Conservation (phyloP, 169 alveolate genomes). For the Eimeria tenella region DNA sequence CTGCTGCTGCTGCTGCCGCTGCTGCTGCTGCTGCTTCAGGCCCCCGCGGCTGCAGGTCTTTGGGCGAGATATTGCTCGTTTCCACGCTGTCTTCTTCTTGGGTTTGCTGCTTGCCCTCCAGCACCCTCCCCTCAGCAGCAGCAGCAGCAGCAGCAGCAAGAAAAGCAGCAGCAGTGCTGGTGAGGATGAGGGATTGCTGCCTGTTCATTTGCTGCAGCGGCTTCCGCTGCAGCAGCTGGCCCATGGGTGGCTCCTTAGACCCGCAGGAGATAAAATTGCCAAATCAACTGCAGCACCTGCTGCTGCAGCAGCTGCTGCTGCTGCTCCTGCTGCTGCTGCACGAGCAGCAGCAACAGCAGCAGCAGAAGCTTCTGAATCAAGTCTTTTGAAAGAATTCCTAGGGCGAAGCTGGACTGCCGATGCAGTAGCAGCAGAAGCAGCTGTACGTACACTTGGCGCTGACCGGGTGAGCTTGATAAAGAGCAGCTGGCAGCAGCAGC, state of each 20-base stretch:
- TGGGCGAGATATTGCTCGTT: slow-evolving; percentile 22
- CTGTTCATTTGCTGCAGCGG: slow-evolving; percentile 14
- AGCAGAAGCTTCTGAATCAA: neutral
- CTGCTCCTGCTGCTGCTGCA: slow-evolving; percentile 5
- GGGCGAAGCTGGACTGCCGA: slow-evolving; percentile 20
- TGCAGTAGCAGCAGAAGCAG: slow-evolving; percentile 42
- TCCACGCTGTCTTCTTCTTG: slow-evolving; percentile 23
- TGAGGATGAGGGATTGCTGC: neutral
- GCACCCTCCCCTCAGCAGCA: slow-evolving; percentile 28
- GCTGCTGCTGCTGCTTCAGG: slow-evolving; percentile 38
- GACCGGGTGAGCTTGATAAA: neutral
- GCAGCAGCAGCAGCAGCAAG: slow-evolving; percentile 7
- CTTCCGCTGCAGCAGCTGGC: slow-evolving; percentile 42
- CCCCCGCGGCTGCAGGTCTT: slow-evolving; percentile 28
- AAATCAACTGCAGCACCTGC: slow-evolving; percentile 34
- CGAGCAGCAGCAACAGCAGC: slow-evolving; percentile 11
- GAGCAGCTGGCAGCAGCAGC: slow-evolving; percentile 9
- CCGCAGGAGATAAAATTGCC: slow-evolving; percentile 12
- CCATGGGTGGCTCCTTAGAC: slow-evolving; percentile 43
- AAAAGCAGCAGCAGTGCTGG: neutral
- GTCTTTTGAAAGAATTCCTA: neutral
- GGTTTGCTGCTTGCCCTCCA: slow-evolving; percentile 26
- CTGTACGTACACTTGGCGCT: slow-evolving; percentile 18
- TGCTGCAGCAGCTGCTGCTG: slow-evolving; percentile 2
- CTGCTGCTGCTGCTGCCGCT: slow-evolving; percentile 14